Evolutionary conservation across 1,139 yeast genomes (phyloP).

Genomic region (Debaryomyces fabryi): DNA sequence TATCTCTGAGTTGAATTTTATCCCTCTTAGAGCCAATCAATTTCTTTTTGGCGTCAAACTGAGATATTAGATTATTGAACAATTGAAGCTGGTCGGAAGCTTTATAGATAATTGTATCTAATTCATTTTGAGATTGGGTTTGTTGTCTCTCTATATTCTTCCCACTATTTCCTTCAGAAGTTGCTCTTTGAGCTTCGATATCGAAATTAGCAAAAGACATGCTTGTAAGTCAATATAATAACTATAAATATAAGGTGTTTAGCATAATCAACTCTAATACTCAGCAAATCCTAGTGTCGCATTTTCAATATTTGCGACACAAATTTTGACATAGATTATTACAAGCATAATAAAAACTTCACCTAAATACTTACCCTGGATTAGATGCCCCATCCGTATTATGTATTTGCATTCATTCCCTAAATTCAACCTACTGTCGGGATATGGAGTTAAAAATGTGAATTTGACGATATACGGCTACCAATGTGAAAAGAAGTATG

Average conservation of each 20-base stretch:
- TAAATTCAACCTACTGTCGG: neutral
- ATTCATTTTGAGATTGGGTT: slow-evolving; percentile 21
- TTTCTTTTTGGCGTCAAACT: slow-evolving; percentile 50
- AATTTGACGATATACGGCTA: no score
- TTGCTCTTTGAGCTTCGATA: slow-evolving; percentile 53
- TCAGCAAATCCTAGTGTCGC: neutral
- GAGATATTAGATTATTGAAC: slow-evolving; percentile 53
- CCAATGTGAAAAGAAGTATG: neutral
- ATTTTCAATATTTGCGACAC: slow-evolving; percentile 1
- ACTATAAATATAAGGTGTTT: neutral
- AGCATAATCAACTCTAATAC: neutral
- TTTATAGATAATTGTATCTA: slow-evolving; percentile 35
- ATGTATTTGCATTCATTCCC: neutral
- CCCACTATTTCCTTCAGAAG: slow-evolving; percentile 9
- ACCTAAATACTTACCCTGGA: neutral
- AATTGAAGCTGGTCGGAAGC: slow-evolving; percentile 48
- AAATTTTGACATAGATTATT: neutral
- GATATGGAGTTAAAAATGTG: neutral
- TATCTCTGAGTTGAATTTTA: slow-evolving; percentile 38
- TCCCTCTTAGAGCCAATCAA: slow-evolving; percentile 63
- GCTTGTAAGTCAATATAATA: neutral
- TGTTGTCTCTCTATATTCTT: neutral
- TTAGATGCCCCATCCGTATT: neutral
- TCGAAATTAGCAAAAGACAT: slow-evolving; percentile 69
- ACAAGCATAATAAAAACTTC: neutral